phyloP scores from a whole-genome alignment of 2,329 filamentous ascomycete species.

The Talaromyces marneffei region DNA sequence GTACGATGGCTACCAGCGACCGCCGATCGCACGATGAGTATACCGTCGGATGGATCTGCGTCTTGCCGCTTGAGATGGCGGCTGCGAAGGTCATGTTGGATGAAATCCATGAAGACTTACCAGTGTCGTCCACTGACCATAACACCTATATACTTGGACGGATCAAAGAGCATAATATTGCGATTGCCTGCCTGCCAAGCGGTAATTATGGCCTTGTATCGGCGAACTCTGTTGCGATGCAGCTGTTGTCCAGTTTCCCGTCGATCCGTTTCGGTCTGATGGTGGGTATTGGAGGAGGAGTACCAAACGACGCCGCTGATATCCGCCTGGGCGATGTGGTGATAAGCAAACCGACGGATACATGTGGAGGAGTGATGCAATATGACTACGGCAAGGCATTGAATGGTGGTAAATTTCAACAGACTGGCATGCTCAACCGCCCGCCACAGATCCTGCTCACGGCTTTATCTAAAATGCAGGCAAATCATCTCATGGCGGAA shows the following conservation, averaged over 20 bases:
- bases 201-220: slow-evolving; percentile 7
- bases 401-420: slow-evolving; percentile 12
- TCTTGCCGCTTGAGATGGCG: not conserved
- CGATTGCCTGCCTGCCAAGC: slow-evolving; percentile 15
- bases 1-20: not conserved
- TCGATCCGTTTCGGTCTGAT: slow-evolving; percentile 18
- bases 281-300: slow-evolving; percentile 23
- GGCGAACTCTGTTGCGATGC: slow-evolving; percentile 13
- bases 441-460: slow-evolving; percentile 15
- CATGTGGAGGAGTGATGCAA: slow-evolving; percentile 16
- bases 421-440: slow-evolving; percentile 13
- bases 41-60: not conserved
- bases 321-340: slow-evolving; percentile 13
- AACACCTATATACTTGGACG: slow-evolving; percentile 19
- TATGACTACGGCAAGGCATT: not conserved
- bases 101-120: not conserved
- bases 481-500: not conserved
- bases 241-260: slow-evolving; percentile 18
- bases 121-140: slow-evolving; percentile 1
- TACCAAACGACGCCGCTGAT: slow-evolving; percentile 12
- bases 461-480: slow-evolving; percentile 2
- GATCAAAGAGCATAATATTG: slow-evolving; percentile 19
- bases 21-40: not conserved
- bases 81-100: not conserved
- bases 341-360: slow-evolving; percentile 15